Evolutionary conservation across 2,329 filamentous ascomycete species (phyloP).

Genomic region (Fusarium burgessii): DNA sequence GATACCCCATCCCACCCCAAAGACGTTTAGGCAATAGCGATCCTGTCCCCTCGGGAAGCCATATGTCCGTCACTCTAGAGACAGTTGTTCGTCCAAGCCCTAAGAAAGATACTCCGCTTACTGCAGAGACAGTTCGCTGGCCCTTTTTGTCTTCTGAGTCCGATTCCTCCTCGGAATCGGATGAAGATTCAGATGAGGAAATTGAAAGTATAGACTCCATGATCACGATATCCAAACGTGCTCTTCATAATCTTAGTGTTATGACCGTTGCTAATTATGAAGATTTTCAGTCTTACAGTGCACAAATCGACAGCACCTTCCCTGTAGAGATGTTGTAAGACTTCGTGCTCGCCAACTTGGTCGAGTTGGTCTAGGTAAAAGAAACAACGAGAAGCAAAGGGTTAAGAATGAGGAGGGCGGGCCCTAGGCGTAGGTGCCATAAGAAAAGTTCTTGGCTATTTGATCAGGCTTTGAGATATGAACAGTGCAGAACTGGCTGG

Average conservation of each 20-base stretch:
- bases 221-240: neutral
- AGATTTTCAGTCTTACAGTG: neutral
- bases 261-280: neutral
- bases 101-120: neutral
- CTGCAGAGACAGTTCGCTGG: neutral
- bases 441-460: too few relatives aligned
- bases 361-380: neutral
- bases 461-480: neutral
- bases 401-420: neutral
- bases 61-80: neutral
- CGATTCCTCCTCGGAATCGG: neutral
- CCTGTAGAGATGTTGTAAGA: neutral
- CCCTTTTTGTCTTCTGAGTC: neutral
- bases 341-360: neutral
- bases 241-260: neutral
- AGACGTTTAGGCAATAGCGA: too few relatives aligned
- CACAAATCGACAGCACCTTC: neutral
- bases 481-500: neutral
- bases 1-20: neutral
- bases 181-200: neutral
- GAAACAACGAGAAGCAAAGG: neutral
- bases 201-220: neutral
- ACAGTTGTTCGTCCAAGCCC: neutral
- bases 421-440: neutral
- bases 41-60: neutral